These are phyloP conservation scores for Vitis hybrid DNA, from an alignment of 177 flowering plant species.

Conservation along the genomic window DNA sequence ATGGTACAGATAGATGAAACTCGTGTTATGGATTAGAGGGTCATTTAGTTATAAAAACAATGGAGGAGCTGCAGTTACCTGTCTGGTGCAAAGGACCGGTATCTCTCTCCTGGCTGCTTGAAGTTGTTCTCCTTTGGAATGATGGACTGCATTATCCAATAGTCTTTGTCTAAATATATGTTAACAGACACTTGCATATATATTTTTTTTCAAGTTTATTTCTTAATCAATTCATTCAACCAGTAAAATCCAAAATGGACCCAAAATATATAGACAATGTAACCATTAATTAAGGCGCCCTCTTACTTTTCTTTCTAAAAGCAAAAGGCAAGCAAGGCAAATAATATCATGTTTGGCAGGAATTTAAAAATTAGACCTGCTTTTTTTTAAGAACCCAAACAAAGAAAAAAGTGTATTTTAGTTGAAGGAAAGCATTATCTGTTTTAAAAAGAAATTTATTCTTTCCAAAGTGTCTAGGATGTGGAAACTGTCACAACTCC, in stretches of 20 bases:
- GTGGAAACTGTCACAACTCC: no score
- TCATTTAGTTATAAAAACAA: neutral
- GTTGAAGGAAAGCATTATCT: no score
- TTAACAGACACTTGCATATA: neutral
- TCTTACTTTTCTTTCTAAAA: neutral
- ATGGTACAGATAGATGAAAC: neutral
- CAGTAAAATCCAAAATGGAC: neutral
- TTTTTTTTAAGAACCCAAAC: no score
- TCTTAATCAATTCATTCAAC: neutral
- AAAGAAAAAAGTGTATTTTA: no score
- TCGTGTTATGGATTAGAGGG: no score
- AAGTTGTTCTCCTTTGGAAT: slow-evolving; percentile 78
- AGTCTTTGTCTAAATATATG: neutral
- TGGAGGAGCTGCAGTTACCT: slow-evolving; percentile 39
- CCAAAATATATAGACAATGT: neutral
- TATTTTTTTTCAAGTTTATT: neutral
- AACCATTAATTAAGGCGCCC: neutral
- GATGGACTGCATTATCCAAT: no score
- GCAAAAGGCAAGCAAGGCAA: neutral
- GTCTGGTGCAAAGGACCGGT: slow-evolving; percentile 75
- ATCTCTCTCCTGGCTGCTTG: slow-evolving; percentile 96
- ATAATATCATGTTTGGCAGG: no score
- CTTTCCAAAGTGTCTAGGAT: no score
- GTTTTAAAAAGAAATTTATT: no score
- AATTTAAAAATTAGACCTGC: no score